Evolutionary conservation across 2,329 filamentous ascomycete species (phyloP).

Genomic region (Aspergillus udagawae): DNA sequence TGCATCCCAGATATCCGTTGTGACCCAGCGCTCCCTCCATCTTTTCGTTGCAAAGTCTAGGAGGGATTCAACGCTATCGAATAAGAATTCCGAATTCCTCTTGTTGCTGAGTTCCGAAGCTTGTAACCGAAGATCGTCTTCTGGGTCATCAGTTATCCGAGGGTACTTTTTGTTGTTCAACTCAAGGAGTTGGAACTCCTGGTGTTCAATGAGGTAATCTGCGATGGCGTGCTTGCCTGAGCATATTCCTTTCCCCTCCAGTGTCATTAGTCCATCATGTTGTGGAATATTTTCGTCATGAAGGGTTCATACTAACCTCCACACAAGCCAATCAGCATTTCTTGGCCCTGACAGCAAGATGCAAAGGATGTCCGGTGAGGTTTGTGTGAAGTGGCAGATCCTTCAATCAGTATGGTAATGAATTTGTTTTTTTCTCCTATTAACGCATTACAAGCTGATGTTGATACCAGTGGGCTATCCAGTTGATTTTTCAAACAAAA

Average conservation of each 20-base stretch:
- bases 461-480: background rate
- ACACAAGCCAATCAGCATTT: slow-evolving; percentile 51
- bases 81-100: slow-evolving; percentile 36
- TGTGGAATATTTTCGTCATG: background rate
- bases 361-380: background rate
- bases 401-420: background rate
- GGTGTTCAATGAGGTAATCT: slow-evolving; percentile 77
- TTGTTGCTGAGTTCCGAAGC: slow-evolving; percentile 18
- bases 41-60: slow-evolving; percentile 79
- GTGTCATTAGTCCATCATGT: slow-evolving; percentile 11
- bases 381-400: background rate
- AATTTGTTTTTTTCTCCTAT: background rate
- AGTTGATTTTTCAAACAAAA: background rate
- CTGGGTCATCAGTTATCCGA: slow-evolving; percentile 18
- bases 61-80: slow-evolving; percentile 62
- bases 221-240: slow-evolving; percentile 89
- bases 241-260: slow-evolving; percentile 66
- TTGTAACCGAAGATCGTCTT: slow-evolving; percentile 27
- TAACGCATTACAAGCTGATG: background rate
- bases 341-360: background rate
- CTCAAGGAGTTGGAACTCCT: slow-evolving; percentile 72
- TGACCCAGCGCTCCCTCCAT: slow-evolving; percentile 84
- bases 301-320: slow-evolving; percentile 36
- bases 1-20: slow-evolving; percentile 74
- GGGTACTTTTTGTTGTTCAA: slow-evolving; percentile 43